phyloP scores from a whole-genome alignment of 1,284 basidiomycete species.

The Malassezia caprae region DNA sequence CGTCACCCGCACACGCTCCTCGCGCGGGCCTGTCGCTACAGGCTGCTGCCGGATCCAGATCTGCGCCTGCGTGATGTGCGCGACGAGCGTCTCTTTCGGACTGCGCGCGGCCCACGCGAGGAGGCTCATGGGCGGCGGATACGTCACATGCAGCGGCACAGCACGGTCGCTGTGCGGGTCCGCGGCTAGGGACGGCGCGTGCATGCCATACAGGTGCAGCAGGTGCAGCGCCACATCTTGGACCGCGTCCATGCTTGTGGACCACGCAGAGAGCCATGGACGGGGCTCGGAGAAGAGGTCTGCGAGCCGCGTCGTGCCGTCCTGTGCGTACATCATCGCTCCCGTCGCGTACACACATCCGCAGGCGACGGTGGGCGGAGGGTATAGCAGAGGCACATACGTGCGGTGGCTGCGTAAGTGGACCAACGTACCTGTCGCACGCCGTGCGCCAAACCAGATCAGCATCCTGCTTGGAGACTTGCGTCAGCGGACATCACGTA shows the following conservation, averaged over 20 bases:
- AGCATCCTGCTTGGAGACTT: slow-evolving; percentile 21
- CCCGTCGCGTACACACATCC: slow-evolving; percentile 29
- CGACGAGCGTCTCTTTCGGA: background rate
- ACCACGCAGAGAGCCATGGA: slow-evolving; percentile 12
- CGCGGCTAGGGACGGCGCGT: background rate
- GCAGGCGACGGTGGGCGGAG: slow-evolving; percentile 35
- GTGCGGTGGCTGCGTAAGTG: slow-evolving; percentile 25
- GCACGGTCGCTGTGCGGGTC: background rate
- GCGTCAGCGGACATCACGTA: background rate
- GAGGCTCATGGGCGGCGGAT: slow-evolving; percentile 16
- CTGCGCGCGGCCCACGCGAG: background rate
- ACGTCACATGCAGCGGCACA: slow-evolving; percentile 6
- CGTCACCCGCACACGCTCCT: background rate
- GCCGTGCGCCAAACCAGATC: slow-evolving; percentile 38
- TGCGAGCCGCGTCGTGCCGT: background rate
- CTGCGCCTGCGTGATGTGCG: slow-evolving; percentile 8
- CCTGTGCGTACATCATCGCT: slow-evolving; percentile 18
- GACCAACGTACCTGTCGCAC: slow-evolving; percentile 23
- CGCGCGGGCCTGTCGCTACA: background rate
- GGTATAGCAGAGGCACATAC: slow-evolving; percentile 32
- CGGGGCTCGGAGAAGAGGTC: background rate
- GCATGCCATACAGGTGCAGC: slow-evolving; percentile 1
- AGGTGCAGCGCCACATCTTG: slow-evolving; percentile 15
- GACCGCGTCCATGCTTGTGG: slow-evolving; percentile 22
- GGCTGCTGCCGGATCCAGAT: slow-evolving; percentile 7